Evolutionary conservation across 208 protist genomes (phyloP).

Genomic region (Entamoeba invadens): DNA sequence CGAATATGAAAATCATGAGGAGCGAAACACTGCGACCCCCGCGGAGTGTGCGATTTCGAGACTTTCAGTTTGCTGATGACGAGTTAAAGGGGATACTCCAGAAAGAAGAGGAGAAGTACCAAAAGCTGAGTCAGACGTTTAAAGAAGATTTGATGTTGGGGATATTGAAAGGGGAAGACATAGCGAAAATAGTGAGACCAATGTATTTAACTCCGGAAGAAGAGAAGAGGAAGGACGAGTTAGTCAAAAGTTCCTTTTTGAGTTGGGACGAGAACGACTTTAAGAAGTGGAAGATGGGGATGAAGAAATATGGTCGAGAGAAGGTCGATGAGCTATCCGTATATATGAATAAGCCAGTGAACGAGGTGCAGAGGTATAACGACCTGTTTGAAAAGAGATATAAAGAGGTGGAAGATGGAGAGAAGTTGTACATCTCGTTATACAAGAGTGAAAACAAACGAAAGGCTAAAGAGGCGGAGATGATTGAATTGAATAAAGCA

Average conservation of each 20-base stretch:
- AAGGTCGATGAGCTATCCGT: background rate
- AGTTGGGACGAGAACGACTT: slow-evolving; percentile 5
- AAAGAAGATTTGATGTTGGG: background rate
- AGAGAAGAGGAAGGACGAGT: background rate
- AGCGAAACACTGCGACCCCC: background rate
- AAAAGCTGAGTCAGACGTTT: background rate
- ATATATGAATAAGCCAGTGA: background rate
- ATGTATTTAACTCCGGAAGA: background rate
- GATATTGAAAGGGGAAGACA: background rate
- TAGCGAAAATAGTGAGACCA: background rate
- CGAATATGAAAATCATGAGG: background rate
- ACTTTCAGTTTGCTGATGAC: background rate
- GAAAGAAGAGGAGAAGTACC: background rate
- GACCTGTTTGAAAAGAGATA: background rate
- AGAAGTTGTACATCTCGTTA: background rate
- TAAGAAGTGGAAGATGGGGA: background rate
- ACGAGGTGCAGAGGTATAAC: background rate
- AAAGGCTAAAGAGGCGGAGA: background rate
- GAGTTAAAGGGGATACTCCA: background rate
- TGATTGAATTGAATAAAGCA: background rate
- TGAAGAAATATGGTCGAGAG: background rate
- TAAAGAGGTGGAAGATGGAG: background rate
- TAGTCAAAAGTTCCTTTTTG: background rate
- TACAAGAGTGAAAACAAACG: background rate
- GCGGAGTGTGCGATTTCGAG: background rate